Base-by-base conservation (phyloP, 345 rosid species). In the Gossypium ekmanianum region DNA sequence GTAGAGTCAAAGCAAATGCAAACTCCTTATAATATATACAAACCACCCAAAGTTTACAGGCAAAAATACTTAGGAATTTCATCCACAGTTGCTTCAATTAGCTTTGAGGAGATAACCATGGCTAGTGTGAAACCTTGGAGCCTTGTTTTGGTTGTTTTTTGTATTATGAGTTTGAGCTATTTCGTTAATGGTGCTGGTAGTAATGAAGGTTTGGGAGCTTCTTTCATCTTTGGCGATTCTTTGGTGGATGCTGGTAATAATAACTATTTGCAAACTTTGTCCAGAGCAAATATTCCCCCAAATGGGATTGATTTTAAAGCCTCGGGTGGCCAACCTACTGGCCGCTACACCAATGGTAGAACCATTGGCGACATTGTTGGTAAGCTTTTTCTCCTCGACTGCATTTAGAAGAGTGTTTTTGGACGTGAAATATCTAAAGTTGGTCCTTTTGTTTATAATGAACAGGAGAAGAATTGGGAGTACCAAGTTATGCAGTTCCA, bases 231-330 rank as follows among this genome's bases (percentile, higher is more conserved):
- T 6, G 98, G 97, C 2, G 98, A 94, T 81, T 94, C 98, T 5
- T 52, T 92, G 3, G 97, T 92, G 18, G 97, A 94, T 58, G 97
- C 94, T 9, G 97, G 98, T 27, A 94, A 94, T 68, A 92, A 94
- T 68, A 92, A 94, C 47, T 92, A 88, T 76, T 65, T 94, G 14
- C 86, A 85, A 14, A 94, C 97, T 17, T 75, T 92, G 75, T 92
- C 97, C 11, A 91, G 80, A 79, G 98, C 98, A 4, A 87, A 94
- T 74, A 86, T 86, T 27, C 74, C 27, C n/a, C 98, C 98, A 1
- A 94, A 94, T 68, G 97, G 97, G 2, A 94, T 94, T 2, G 97
- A 92, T 82, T 92, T 94, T 20, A 84, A 78, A 50, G 85, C 90
- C 0, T 84, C 94, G 6, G 89, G 88, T 1, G 98, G 98, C 22